phyloP scores from a whole-genome alignment of 2,329 filamentous ascomycete species.

The Alternaria novae-zelandiae region DNA sequence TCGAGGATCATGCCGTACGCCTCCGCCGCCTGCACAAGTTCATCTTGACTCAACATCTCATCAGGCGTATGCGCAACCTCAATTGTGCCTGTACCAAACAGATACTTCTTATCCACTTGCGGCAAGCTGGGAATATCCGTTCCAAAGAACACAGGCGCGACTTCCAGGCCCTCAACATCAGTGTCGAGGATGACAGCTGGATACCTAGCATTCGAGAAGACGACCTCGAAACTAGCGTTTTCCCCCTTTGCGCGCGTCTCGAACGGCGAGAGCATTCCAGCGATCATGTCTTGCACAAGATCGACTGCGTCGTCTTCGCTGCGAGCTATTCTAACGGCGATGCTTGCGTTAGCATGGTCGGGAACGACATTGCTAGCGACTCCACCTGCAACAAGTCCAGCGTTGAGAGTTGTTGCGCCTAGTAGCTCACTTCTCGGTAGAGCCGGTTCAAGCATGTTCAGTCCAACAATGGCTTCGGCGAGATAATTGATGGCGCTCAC shows the following conservation, averaged over 20 bases:
- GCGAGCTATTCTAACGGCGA: slow-evolving; percentile 60
- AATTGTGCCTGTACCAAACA: slow-evolving; percentile 30
- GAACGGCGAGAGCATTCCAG: slow-evolving; percentile 23
- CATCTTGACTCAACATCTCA: slow-evolving; percentile 27
- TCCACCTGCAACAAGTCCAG: slow-evolving; percentile 79
- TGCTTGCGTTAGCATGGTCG: slow-evolving; percentile 68
- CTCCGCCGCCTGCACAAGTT: slow-evolving; percentile 30
- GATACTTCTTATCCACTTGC: slow-evolving; percentile 29
- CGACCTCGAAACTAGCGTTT: slow-evolving; percentile 22
- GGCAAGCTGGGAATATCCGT: slow-evolving; percentile 33
- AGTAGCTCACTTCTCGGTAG: slow-evolving; percentile 52
- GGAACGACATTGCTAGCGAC: slow-evolving; percentile 87
- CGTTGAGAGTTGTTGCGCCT: slow-evolving; percentile 75
- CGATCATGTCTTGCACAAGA: slow-evolving; percentile 23
- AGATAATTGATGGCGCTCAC: slow-evolving; percentile 82
- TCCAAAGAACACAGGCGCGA: slow-evolving; percentile 32
- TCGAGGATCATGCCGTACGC: slow-evolving; percentile 30
- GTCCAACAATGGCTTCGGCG: slow-evolving; percentile 70
- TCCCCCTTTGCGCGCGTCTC: slow-evolving; percentile 17
- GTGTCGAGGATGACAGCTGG: slow-evolving; percentile 28
- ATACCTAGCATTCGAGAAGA: slow-evolving; percentile 13
- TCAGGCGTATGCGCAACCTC: slow-evolving; percentile 31
- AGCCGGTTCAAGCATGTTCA: slow-evolving; percentile 54
- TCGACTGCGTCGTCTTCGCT: slow-evolving; percentile 26
- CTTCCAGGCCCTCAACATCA: slow-evolving; percentile 28